Conservation (phyloP, 2,329 filamentous ascomycete species). For the Apiospora arundinis region DNA sequence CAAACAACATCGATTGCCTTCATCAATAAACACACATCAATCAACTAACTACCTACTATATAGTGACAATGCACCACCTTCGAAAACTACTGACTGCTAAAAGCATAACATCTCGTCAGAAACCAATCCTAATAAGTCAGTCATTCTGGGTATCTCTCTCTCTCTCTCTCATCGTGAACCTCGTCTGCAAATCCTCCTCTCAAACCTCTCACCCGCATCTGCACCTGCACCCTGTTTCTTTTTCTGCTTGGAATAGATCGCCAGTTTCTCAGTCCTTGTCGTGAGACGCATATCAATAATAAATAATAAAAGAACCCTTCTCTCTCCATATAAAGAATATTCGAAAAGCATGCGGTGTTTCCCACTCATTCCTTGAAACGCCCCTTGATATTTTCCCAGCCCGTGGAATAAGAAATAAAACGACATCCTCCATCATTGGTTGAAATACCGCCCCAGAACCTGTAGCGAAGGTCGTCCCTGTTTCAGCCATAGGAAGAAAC, state of each 20-base stretch:
- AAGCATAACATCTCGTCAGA: not conserved
- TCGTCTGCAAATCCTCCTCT: not conserved
- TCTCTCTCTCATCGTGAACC: constrained; percentile 3
- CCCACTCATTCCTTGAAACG: not conserved
- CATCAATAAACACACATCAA: not conserved
- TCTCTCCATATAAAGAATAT: not conserved
- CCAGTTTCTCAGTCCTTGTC: not conserved
- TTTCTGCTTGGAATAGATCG: not conserved
- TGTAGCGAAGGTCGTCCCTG: not conserved
- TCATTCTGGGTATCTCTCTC: constrained; percentile 13
- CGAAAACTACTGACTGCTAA: not conserved
- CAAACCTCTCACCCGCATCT: no score
- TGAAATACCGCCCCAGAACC: not conserved
- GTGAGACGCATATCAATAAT: constrained; percentile 2
- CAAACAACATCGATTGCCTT: not conserved
- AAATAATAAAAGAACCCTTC: not conserved
- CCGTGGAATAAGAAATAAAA: not conserved
- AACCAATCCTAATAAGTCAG: not conserved
- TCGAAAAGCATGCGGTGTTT: not conserved
- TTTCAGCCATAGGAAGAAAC: not conserved
- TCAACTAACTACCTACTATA: not conserved
- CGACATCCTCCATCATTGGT: not conserved
- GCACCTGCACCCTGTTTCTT: not conserved
- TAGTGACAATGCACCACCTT: not conserved
- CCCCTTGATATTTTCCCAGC: not conserved